These are phyloP conservation scores for Jimgerdemannia lactiflua DNA, from an alignment of 192 early-diverging fungal species.

Conservation along the genomic window DNA sequence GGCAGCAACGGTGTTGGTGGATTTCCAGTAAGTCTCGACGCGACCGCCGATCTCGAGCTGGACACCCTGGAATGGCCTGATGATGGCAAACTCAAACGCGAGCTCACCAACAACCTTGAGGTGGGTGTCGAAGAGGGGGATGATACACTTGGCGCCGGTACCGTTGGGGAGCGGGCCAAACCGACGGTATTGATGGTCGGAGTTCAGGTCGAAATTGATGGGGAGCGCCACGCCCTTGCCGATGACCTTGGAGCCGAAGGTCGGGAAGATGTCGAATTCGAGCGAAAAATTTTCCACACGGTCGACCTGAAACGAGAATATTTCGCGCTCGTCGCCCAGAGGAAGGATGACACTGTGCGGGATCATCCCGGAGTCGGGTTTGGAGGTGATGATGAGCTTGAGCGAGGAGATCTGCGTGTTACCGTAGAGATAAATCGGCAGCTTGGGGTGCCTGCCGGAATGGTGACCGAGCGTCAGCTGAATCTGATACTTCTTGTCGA, in stretches of 20 bases:
- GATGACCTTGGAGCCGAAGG: conserved; percentile 93
- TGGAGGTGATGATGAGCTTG: conserved; percentile 83
- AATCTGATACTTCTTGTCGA: conserved; percentile 87
- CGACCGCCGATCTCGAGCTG: conserved; percentile 92
- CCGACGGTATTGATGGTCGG: conserved; percentile 26
- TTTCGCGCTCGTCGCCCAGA: conserved; percentile 74
- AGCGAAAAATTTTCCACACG: conserved; percentile 71
- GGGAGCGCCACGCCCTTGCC: conserved; percentile 84
- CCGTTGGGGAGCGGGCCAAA: conserved; percentile 13
- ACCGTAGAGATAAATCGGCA: conserved; percentile 56
- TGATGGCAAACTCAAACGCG: conserved; percentile 74
- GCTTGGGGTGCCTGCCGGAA: conserved; percentile 25
- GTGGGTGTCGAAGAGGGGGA: conserved; percentile 89
- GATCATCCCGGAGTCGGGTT: conserved; percentile 84
- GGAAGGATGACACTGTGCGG: conserved; percentile 92
- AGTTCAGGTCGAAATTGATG: conserved; percentile 53
- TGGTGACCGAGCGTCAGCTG: conserved; percentile 68
- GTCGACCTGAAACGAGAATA: conserved; percentile 85
- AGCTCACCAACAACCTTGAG: conserved; percentile 91
- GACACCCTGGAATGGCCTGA: conserved; percentile 86
- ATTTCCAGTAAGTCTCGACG: conserved; percentile 99
- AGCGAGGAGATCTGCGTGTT: conserved; percentile 72
- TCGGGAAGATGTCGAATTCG: conserved; percentile 96
- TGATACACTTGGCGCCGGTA: conserved; percentile 20
- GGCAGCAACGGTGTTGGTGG: conserved; percentile 68